Evolutionary conservation across 805 yeast species (phyloP).

Genomic region (Ogataea haglerorum): DNA sequence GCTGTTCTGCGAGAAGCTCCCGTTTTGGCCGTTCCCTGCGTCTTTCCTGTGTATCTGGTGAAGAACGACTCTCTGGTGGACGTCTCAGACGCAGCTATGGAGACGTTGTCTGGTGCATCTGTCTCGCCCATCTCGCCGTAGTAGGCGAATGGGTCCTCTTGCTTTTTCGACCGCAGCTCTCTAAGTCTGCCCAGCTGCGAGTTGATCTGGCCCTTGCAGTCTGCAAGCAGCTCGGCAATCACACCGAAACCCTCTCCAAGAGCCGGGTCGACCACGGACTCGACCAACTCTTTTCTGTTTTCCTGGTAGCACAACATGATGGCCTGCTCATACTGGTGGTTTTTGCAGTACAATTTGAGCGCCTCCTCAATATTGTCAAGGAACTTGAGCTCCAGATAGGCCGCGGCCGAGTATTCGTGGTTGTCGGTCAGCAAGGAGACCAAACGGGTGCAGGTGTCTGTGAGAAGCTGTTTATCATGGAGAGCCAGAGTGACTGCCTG

Average conservation of each 20-base stretch:
- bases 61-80: slow-evolving; percentile 90
- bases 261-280: slow-evolving; percentile 63
- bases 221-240: slow-evolving; percentile 87
- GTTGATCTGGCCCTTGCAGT: slow-evolving; percentile 78
- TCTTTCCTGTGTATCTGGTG: slow-evolving; percentile 95
- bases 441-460: slow-evolving; percentile 55
- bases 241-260: slow-evolving; percentile 85
- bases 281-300: slow-evolving; percentile 43
- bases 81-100: slow-evolving; percentile 91
- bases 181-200: slow-evolving; percentile 83
- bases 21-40: slow-evolving; percentile 92
- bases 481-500: slow-evolving; percentile 71
- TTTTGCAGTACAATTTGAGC: slow-evolving; percentile 66
- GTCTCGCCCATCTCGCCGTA: slow-evolving; percentile 62
- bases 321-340: slow-evolving; percentile 72
- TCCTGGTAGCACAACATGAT: slow-evolving; percentile 56
- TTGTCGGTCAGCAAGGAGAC: slow-evolving; percentile 59
- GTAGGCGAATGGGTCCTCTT: slow-evolving; percentile 79
- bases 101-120: slow-evolving; percentile 88
- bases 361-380: slow-evolving; percentile 61
- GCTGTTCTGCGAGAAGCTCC: slow-evolving; percentile 93
- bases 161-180: slow-evolving; percentile 80
- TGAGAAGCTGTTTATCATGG: slow-evolving; percentile 37
- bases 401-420: slow-evolving; percentile 77
- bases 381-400: slow-evolving; percentile 64